A percentile compares a stretch with the other conserved stretches of the same genome.
These are phyloP conservation scores for Forsythia viridissima DNA, from an alignment of 257 asterid genomes.

Conservation along the genomic window DNA sequence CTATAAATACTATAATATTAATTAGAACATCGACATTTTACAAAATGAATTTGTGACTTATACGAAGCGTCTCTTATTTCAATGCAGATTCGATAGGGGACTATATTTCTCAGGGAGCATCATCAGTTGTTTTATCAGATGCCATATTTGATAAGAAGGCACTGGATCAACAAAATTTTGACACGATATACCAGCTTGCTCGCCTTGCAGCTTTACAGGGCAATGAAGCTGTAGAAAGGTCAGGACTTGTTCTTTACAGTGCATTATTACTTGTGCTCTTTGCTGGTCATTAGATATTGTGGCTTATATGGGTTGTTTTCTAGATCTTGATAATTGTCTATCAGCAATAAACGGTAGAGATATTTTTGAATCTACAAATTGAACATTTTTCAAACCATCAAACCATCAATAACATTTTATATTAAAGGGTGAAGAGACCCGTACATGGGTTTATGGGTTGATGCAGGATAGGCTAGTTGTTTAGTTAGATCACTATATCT, in stretches of 20 bases:
- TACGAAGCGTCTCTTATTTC: neutral
- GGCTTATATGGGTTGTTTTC: neutral
- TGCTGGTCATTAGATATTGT: neutral
- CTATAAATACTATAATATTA: neutral
- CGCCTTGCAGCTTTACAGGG: conserved; percentile 48
- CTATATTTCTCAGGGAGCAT: conserved; percentile 69
- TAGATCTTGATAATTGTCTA: neutral
- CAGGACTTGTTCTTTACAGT: neutral
- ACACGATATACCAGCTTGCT: conserved; percentile 52
- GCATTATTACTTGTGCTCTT: neutral
- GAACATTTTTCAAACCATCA: neutral
- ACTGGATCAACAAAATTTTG: conserved; percentile 44
- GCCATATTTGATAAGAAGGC: conserved; percentile 76
- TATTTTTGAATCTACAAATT: neutral
- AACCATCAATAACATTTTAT: neutral
- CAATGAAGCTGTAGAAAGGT: conserved; percentile 52
- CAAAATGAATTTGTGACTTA: neutral
- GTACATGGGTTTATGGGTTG: no score
- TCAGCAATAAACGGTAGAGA: neutral
- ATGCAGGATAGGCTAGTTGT: no score
- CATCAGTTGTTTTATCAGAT: conserved; percentile 78
- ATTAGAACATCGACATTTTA: neutral
- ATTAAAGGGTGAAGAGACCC: neutral
- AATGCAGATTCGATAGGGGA: conserved; percentile 53
- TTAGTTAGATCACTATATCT: no score